These are phyloP conservation scores for Acacia acuminata DNA, from an alignment of 306 rosid species.

Conservation along the genomic window DNA sequence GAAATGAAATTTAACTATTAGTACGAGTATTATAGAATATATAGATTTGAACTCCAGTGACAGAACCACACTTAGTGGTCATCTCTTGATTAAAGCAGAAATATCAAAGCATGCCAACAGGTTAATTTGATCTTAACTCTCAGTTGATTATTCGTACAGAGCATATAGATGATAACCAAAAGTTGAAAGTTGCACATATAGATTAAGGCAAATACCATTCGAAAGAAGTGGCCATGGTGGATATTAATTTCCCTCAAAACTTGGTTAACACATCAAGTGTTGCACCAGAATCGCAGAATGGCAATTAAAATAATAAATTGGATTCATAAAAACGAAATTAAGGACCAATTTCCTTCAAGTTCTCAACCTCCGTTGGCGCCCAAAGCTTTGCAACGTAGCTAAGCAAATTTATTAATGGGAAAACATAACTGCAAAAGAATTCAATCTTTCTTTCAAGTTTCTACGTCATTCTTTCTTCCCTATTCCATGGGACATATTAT, in stretches of 20 bases:
- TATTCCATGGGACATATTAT: conserved; percentile 87
- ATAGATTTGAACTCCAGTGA: too few relatives aligned
- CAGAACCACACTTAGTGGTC: too few relatives aligned
- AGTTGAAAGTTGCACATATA: not conserved
- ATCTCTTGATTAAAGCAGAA: not conserved
- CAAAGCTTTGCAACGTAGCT: conserved; percentile 37
- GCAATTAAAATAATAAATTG: conserved; percentile 22
- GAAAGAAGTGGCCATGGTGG: not conserved
- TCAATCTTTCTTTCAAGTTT: not conserved
- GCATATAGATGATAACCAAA: not conserved
- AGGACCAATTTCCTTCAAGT: conserved; percentile 14
- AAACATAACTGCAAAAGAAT: conserved; percentile 38
- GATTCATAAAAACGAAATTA: conserved; percentile 3
- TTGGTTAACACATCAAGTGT: not conserved
- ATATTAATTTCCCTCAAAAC: not conserved
- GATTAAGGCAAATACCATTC: not conserved
- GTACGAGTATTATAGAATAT: too few relatives aligned
- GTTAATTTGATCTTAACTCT: not conserved
- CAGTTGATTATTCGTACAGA: not conserved
- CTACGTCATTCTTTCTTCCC: conserved; percentile 87
- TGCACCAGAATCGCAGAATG: conserved; percentile 20
- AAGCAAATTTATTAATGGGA: conserved; percentile 51
- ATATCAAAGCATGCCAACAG: not conserved
- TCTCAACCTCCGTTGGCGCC: conserved; percentile 22
- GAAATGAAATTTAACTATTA: too few relatives aligned